phyloP scores from a whole-genome alignment of 2,329 filamentous ascomycete species.

The Cladosporium phlei region DNA sequence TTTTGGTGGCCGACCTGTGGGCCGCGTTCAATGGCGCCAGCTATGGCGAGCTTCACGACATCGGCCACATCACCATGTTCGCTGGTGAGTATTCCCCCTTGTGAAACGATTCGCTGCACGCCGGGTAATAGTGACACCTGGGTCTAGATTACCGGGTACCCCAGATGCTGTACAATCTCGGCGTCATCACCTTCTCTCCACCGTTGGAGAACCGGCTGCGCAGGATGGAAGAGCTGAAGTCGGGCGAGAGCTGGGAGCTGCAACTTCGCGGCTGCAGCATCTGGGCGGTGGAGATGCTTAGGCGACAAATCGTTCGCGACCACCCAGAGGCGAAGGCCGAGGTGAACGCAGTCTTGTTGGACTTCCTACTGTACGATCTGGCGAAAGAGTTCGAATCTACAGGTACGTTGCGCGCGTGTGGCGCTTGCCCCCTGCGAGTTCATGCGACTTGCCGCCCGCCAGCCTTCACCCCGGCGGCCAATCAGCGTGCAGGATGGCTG shows the following conservation, averaged over 20 bases:
- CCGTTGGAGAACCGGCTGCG: slow-evolving; percentile 67
- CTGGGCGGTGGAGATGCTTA: slow-evolving; percentile 89
- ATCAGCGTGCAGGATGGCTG: neutral
- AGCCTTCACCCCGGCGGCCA: slow-evolving; percentile 1
- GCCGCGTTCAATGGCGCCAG: slow-evolving; percentile 81
- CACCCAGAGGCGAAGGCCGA: slow-evolving; percentile 59
- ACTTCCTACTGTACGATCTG: slow-evolving; percentile 94
- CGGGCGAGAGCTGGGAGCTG: slow-evolving; percentile 73
- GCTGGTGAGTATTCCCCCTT: slow-evolving; percentile 49
- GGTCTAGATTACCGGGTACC: slow-evolving; percentile 81
- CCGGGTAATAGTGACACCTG: slow-evolving; percentile 8
- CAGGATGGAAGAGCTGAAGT: slow-evolving; percentile 59
- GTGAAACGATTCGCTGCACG: slow-evolving; percentile 6
- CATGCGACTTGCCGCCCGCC: neutral
- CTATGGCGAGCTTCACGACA: slow-evolving; percentile 80
- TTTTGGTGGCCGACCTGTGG: slow-evolving; percentile 93
- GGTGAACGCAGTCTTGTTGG: slow-evolving; percentile 85
- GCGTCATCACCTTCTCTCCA: slow-evolving; percentile 80
- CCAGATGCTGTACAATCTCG: slow-evolving; percentile 80
- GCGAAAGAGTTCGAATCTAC: slow-evolving; percentile 74
- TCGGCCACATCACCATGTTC: slow-evolving; percentile 97
- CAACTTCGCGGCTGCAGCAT: slow-evolving; percentile 91
- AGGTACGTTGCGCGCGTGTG: slow-evolving; percentile 28
- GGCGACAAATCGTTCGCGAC: slow-evolving; percentile 67
- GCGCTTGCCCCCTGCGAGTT: slow-evolving; percentile 2